These are phyloP conservation scores for Cyclanthera cordifolia DNA, from an alignment of 306 rosid species.

Conservation along the genomic window DNA sequence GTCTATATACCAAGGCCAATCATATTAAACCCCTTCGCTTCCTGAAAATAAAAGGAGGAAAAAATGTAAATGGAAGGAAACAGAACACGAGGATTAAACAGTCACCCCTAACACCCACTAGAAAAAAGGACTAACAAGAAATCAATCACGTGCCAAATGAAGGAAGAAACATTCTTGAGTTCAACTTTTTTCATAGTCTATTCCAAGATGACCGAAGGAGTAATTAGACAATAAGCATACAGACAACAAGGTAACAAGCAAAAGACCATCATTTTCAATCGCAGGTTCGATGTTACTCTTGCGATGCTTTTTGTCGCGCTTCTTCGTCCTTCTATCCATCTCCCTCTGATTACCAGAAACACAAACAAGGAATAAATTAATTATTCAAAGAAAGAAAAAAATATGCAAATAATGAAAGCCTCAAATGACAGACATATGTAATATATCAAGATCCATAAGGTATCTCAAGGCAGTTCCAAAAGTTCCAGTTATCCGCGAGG, in stretches of 20 bases:
- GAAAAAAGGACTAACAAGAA: not conserved
- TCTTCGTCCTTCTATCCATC: slow-evolving; percentile 7
- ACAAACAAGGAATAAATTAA: not conserved
- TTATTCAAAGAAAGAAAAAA: too few species aligned
- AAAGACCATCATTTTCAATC: not conserved
- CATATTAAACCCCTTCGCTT: not conserved
- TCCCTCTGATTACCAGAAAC: not conserved
- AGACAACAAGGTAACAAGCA: not conserved
- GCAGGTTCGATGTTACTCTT: not conserved
- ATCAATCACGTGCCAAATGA: not conserved
- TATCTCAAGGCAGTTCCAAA: too few species aligned
- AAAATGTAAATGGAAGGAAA: not conserved
- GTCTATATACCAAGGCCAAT: not conserved
- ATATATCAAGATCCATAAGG: not conserved
- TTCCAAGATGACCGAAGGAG: not conserved
- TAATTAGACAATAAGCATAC: not conserved
- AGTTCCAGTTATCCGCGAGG: too few species aligned
- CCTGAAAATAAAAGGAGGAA: not conserved
- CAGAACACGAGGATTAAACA: not conserved
- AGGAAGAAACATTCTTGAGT: not conserved
- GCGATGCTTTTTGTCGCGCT: not conserved
- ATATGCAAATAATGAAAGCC: not conserved
- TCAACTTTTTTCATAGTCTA: not conserved
- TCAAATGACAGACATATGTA: not conserved
- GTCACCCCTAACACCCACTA: not conserved